A percentile compares a stretch with the other conserved stretches of the same genome.
phyloP scores from a whole-genome alignment of 1,139 yeast species.

The Suhomyces kunorum region DNA sequence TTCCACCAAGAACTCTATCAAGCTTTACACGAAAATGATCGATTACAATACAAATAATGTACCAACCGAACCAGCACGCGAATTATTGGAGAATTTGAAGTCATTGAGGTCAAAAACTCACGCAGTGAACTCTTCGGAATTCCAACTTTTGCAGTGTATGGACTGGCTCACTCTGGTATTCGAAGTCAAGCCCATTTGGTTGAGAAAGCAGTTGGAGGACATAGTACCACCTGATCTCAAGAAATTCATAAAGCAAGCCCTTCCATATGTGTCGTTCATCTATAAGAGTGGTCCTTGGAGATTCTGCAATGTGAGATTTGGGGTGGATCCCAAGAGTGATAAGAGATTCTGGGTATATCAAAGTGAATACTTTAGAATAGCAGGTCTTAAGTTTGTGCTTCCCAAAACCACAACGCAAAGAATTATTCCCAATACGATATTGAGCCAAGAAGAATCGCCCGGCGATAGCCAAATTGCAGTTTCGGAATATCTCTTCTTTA shows the following conservation, averaged over 20 bases:
- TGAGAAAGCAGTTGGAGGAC: constrained; percentile 70
- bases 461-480: constrained; percentile 25
- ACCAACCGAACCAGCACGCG: constrained; percentile 37
- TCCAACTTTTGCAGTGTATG: constrained; percentile 49
- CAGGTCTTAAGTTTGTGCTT: constrained; percentile 28
- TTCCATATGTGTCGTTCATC: constrained; percentile 80
- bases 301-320: constrained; percentile 78
- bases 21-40: constrained; percentile 49
- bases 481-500: constrained; percentile 61
- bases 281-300: constrained; percentile 95
- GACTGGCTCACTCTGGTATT: constrained; percentile 56
- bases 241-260: constrained; percentile 64
- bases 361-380: constrained; percentile 77
- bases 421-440: constrained; percentile 22
- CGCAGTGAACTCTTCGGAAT: constrained; percentile 31
- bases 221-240: constrained; percentile 55
- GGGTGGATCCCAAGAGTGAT: constrained; percentile 71
- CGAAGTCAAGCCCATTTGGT: constrained; percentile 79
- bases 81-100: constrained; percentile 37
- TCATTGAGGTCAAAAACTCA: constrained; percentile 26
- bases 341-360: constrained; percentile 65
- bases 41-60: constrained; percentile 35
- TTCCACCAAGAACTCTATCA: constrained; percentile 38
- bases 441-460: constrained; percentile 4
- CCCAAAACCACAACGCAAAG: constrained; percentile 13